A percentile compares a stretch with the other conserved stretches of the same genome.
Conservation (phyloP, 768 basidiomycete species). For the Boletus pseudo-olivaceus region DNA sequence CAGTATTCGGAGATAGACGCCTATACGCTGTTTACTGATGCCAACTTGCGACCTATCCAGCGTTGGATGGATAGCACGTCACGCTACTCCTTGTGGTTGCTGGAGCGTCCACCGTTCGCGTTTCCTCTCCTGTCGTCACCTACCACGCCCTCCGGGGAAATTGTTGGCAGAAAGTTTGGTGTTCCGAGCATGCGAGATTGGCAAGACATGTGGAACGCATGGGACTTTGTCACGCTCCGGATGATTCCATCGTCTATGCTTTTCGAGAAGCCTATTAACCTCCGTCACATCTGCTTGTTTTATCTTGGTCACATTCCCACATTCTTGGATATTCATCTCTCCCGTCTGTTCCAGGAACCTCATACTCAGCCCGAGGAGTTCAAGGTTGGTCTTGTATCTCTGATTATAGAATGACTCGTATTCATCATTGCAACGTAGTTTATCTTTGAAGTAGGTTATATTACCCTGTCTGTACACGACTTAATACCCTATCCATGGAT, state of each 20-base stretch:
- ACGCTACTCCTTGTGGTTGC: constrained; percentile 83
- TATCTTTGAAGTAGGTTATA: constrained; percentile 64
- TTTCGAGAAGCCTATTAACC: constrained; percentile 86
- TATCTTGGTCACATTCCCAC: constrained; percentile 93
- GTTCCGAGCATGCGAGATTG: constrained; percentile 78
- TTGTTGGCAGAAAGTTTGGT: constrained; percentile 42
- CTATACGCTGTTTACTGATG: constrained; percentile 62
- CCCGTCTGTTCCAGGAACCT: constrained; percentile 66
- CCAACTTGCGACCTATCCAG: constrained; percentile 79
- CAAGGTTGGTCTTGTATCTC: constrained; percentile 45
- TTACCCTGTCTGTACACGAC: not conserved
- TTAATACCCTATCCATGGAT: constrained; percentile 17
- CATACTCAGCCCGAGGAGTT: constrained; percentile 83
- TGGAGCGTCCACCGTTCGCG: constrained; percentile 79
- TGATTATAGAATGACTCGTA: constrained; percentile 3
- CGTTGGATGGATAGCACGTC: constrained; percentile 75
- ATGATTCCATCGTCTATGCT: constrained; percentile 91
- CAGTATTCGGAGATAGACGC: constrained; percentile 81
- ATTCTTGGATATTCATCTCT: constrained; percentile 89
- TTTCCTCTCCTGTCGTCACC: constrained; percentile 63
- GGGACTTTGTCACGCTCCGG: constrained; percentile 78
- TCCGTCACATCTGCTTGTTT: constrained; percentile 96
- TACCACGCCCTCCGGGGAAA: constrained; percentile 14
- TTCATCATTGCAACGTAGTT: constrained; percentile 37
- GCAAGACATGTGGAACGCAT: constrained; percentile 78